A percentile compares a stretch with the other conserved stretches of the same genome.
Conservation (phyloP, 177 flowering plant species). For the Tripterygium wilfordii region DNA sequence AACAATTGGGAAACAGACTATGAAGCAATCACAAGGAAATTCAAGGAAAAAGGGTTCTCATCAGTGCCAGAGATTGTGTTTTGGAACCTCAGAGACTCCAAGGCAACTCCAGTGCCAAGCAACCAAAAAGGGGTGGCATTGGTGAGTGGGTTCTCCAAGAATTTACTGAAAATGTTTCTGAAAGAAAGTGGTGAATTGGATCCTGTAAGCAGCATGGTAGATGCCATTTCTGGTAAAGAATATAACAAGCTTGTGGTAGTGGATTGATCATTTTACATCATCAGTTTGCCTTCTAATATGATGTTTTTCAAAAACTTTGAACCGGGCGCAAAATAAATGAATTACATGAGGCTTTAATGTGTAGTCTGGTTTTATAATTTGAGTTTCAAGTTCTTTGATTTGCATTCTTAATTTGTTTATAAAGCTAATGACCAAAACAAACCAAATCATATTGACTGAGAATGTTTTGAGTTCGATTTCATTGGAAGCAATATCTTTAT, state of each 20-base stretch:
- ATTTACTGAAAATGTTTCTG: constrained; percentile 24
- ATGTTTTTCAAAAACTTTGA: too few relatives aligned
- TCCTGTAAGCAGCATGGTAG: neutral
- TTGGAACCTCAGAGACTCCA: constrained; percentile 28
- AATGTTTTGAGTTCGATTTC: too few relatives aligned
- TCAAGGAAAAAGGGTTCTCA: constrained; percentile 12
- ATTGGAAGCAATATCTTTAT: too few relatives aligned
- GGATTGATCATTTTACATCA: neutral
- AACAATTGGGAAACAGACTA: constrained; percentile 35
- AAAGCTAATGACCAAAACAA: too few relatives aligned
- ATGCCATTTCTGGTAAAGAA: constrained; percentile 2
- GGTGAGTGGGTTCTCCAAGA: constrained; percentile 39
- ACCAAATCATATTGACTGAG: too few relatives aligned
- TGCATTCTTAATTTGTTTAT: too few relatives aligned
- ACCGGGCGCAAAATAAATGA: too few relatives aligned
- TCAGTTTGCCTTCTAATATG: too few relatives aligned
- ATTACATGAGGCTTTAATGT: too few relatives aligned
- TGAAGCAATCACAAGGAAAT: constrained; percentile 23
- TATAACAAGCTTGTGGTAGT: neutral
- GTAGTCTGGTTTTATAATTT: too few relatives aligned
- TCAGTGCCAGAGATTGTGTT: constrained; percentile 31
- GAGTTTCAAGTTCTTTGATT: too few relatives aligned
- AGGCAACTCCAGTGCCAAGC: constrained; percentile 22
- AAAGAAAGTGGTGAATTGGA: neutral
- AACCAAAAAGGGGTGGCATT: constrained; percentile 28